Evolutionary conservation across 202 grass and related monocot genomes (phyloP).

Genomic region (Hordeum pubiflorum): DNA sequence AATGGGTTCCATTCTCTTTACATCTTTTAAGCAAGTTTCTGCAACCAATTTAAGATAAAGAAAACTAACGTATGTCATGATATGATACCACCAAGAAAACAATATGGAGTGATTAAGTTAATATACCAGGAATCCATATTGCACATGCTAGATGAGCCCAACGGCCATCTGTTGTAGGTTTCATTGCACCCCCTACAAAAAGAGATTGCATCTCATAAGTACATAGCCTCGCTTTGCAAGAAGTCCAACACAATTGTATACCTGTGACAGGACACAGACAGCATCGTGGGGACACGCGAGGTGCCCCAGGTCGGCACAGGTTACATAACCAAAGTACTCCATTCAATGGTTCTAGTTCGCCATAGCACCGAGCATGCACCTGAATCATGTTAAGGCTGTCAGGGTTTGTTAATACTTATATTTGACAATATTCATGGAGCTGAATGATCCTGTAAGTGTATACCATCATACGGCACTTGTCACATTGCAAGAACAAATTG

Average conservation of each 20-base stretch:
- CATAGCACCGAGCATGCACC: conserved; percentile 99
- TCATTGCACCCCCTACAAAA: conserved; percentile 84
- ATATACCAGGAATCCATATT: conserved; percentile 98
- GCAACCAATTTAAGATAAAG: conserved; percentile 30
- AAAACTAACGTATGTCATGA: conserved; percentile 19
- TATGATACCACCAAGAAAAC: neutral
- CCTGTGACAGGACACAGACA: conserved; percentile 94
- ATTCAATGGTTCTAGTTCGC: conserved; percentile 75
- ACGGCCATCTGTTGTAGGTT: conserved; percentile 96
- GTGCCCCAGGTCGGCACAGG: conserved; percentile 86
- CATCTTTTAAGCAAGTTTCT: conserved; percentile 97
- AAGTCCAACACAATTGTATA: conserved; percentile 26
- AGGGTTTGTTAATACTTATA: conserved; percentile 16
- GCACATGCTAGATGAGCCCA: conserved; percentile 96
- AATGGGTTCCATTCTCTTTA: conserved; percentile 98
- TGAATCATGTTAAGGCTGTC: conserved; percentile 29
- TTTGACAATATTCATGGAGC: conserved; percentile 14
- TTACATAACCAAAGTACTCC: conserved; percentile 97
- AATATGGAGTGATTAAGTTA: conserved; percentile 2
- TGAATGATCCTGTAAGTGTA: conserved; percentile 21
- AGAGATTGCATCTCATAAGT: conserved; percentile 26
- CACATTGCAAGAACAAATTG: conserved; percentile 96
- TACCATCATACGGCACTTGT: conserved; percentile 99
- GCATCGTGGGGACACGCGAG: conserved; percentile 74
- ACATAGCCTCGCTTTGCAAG: conserved; percentile 25